A percentile compares a stretch with the other conserved stretches of the same genome.
phyloP scores from a whole-genome alignment of 805 yeast genomes.

The Saccharomycopsis babjevae region DNA sequence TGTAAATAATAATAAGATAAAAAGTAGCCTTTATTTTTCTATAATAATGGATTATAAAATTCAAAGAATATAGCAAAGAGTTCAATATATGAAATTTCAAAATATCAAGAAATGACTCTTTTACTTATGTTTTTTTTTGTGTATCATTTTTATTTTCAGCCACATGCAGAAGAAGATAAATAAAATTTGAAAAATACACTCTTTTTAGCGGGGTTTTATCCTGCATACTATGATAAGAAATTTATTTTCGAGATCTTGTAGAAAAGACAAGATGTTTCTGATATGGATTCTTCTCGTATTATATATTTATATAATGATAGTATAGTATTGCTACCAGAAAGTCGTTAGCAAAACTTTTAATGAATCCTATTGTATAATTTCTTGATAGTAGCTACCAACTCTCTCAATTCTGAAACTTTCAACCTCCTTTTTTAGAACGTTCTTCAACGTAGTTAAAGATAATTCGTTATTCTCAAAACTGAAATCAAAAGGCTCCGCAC shows the following conservation, averaged over 20 bases:
- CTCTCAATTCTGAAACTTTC: constrained; percentile 34
- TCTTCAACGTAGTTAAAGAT: constrained; percentile 36
- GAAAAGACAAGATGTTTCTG: too few relatives aligned
- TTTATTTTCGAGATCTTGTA: too few relatives aligned
- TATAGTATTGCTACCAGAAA: not conserved
- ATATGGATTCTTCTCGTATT: not conserved
- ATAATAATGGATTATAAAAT: not conserved
- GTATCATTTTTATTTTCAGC: not conserved
- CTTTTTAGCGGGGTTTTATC: not conserved
- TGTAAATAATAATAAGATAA: too few relatives aligned
- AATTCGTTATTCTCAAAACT: constrained; percentile 44
- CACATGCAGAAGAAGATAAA: not conserved
- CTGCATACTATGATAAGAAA: not conserved
- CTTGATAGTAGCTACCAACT: constrained; percentile 15
- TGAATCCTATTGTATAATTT: not conserved
- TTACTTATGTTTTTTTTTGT: not conserved
- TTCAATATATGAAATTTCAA: not conserved
- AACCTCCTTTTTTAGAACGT: constrained; percentile 43
- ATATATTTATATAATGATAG: not conserved
- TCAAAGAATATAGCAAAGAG: not conserved
- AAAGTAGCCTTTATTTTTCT: not conserved
- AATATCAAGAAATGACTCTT: not conserved
- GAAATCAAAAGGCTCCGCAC: constrained; percentile 48
- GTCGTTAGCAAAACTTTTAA: not conserved
- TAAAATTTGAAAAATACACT: not conserved